These are phyloP conservation scores for Fraxinus platypoda DNA, from an alignment of 305 asterid genomes.

Conservation along the genomic window DNA sequence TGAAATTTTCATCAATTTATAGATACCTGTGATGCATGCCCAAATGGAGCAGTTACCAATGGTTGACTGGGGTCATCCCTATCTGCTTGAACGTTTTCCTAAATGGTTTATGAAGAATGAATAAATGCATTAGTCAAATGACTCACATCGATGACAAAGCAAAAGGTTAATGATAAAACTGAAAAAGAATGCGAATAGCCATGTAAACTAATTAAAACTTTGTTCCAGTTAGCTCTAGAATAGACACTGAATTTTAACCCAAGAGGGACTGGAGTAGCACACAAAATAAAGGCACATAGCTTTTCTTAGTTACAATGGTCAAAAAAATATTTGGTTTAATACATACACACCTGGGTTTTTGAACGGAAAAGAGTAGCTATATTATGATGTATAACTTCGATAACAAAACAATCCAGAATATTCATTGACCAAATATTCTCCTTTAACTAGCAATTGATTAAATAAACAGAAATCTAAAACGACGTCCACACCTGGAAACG, in stretches of 20 bases:
- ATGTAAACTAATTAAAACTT: not conserved
- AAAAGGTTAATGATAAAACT: not conserved
- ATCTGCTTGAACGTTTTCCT: slow-evolving; percentile 86
- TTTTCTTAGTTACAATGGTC: not conserved
- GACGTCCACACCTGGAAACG: not conserved
- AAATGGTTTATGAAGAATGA: slow-evolving; percentile 19
- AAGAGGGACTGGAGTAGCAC: not conserved
- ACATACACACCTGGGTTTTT: too few relatives aligned
- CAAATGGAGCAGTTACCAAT: slow-evolving; percentile 94
- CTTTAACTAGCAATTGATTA: not conserved
- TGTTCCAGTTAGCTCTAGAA: not conserved
- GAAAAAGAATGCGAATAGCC: not conserved
- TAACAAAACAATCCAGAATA: not conserved
- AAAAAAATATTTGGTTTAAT: not conserved
- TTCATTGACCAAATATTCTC: not conserved
- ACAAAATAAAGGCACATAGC: not conserved
- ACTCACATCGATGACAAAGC: not conserved
- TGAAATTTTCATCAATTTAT: slow-evolving; percentile 1
- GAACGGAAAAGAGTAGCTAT: not conserved
- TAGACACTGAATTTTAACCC: not conserved
- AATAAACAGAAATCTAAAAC: not conserved
- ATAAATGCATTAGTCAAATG: slow-evolving; percentile 7
- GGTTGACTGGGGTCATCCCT: slow-evolving; percentile 96
- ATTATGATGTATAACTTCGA: not conserved
- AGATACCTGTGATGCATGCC: slow-evolving; percentile 98